These are phyloP conservation scores for Zopfia rhizophila DNA, from an alignment of 2,329 filamentous ascomycete genomes.

Conservation along the genomic window DNA sequence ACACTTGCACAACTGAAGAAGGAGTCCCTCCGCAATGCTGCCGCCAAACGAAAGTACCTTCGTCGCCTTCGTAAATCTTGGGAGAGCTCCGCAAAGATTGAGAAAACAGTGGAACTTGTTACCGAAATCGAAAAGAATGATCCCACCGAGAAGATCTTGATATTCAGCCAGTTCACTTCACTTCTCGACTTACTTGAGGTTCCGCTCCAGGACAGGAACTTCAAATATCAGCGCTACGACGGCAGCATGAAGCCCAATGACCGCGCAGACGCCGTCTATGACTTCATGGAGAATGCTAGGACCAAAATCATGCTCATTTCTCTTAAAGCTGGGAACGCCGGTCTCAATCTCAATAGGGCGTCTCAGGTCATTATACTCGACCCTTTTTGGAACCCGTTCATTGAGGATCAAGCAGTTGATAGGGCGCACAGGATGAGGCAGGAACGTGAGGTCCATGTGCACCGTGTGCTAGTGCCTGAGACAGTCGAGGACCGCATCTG, in stretches of 20 bases:
- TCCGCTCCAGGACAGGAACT: slow-evolving; percentile 68
- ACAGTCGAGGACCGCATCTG: slow-evolving; percentile 92
- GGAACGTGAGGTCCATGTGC: slow-evolving; percentile 76
- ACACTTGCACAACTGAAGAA: slow-evolving; percentile 74
- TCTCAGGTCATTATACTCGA: slow-evolving; percentile 90
- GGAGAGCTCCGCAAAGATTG: slow-evolving; percentile 79
- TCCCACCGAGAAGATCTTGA: slow-evolving; percentile 77
- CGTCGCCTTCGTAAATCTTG: slow-evolving; percentile 74
- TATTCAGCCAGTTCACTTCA: slow-evolving; percentile 85
- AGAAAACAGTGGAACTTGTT: slow-evolving; percentile 74
- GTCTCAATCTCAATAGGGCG: slow-evolving; percentile 84
- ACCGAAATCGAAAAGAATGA: slow-evolving; percentile 59
- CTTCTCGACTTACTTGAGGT: slow-evolving; percentile 82
- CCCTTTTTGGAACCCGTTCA: slow-evolving; percentile 94
- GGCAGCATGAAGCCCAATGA: slow-evolving; percentile 75
- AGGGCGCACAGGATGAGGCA: slow-evolving; percentile 91
- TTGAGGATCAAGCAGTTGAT: slow-evolving; percentile 92
- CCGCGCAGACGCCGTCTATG: slow-evolving; percentile 73
- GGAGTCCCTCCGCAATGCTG: slow-evolving; percentile 70
- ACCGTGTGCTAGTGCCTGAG: slow-evolving; percentile 78
- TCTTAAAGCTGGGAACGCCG: slow-evolving; percentile 83
- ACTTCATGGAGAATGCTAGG: slow-evolving; percentile 71
- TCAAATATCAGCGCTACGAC: slow-evolving; percentile 76
- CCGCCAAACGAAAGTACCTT: slow-evolving; percentile 75
- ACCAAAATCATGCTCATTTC: slow-evolving; percentile 80